Conservation (phyloP, 257 asterid species). For the Solanum habrochaites region DNA sequence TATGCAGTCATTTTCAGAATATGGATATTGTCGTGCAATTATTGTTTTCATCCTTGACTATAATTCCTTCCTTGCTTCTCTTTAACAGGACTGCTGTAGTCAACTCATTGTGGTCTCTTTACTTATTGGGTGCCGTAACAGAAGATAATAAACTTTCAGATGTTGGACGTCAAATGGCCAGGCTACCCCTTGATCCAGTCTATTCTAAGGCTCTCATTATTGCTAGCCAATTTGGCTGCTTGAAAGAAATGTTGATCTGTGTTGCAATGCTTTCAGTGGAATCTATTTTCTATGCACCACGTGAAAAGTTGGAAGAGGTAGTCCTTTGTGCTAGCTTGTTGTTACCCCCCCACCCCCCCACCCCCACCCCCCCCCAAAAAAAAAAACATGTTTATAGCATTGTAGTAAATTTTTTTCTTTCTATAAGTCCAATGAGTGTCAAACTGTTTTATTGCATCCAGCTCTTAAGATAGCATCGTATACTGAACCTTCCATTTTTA, state of each 20-base stretch:
- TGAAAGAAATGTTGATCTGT: slow-evolving; percentile 77
- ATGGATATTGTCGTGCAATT: background rate
- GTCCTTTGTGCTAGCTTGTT: background rate
- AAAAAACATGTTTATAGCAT: background rate
- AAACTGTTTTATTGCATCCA: background rate
- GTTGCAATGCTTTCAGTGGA: slow-evolving; percentile 94
- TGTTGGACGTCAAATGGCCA: slow-evolving; percentile 84
- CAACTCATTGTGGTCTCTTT: slow-evolving; percentile 77
- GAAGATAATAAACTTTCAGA: slow-evolving; percentile 69
- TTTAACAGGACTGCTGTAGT: slow-evolving; percentile 62
- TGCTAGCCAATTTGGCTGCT: slow-evolving; percentile 72
- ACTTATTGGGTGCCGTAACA: slow-evolving; percentile 83
- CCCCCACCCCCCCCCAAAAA: no score
- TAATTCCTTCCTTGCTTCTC: background rate
- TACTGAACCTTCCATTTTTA: background rate
- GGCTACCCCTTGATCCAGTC: slow-evolving; percentile 83
- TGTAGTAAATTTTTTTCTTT: background rate
- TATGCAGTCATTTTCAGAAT: background rate
- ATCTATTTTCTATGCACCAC: slow-evolving; percentile 83
- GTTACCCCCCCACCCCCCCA: background rate
- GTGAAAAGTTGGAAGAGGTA: slow-evolving; percentile 96
- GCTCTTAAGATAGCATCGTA: background rate
- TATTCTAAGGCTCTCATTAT: slow-evolving; percentile 87
- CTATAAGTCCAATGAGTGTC: background rate
- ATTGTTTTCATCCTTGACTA: background rate